phyloP scores from a whole-genome alignment of 495 filamentous ascomycete genomes.

The Trichoderma erinaceum region DNA sequence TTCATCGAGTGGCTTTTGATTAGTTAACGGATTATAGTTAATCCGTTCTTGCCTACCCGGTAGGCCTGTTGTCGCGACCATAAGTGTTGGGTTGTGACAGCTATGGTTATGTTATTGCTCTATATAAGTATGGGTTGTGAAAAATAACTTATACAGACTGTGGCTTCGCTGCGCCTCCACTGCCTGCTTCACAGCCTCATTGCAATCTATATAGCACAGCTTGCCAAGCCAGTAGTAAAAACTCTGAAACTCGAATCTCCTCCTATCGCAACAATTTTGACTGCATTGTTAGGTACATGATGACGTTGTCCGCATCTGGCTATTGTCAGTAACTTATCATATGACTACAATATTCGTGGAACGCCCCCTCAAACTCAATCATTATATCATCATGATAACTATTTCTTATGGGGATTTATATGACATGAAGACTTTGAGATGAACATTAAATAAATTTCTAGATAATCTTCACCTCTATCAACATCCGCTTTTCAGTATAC shows the following conservation, averaged over 20 bases:
- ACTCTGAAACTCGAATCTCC: neutral
- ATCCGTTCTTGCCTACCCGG: too few relatives aligned
- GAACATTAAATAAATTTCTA: neutral
- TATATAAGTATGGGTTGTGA: too few relatives aligned
- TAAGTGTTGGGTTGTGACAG: too few relatives aligned
- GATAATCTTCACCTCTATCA: neutral
- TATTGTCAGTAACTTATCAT: neutral
- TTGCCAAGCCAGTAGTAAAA: slow-evolving; percentile 7
- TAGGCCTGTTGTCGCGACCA: too few relatives aligned
- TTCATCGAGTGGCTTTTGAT: too few relatives aligned
- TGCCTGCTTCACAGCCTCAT: neutral
- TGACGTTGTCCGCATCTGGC: neutral
- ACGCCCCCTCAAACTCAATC: neutral
- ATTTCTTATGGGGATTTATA: neutral
- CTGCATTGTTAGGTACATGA: neutral
- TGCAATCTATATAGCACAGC: neutral
- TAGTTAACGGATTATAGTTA: too few relatives aligned
- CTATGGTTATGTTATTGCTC: too few relatives aligned
- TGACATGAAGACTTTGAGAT: neutral
- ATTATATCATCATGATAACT: neutral
- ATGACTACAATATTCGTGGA: neutral
- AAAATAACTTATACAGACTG: neutral
- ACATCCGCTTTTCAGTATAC: neutral
- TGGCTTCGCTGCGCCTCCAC: neutral
- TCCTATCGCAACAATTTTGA: neutral